These are phyloP conservation scores for Diaporthe vaccinii DNA, from an alignment of 2,329 filamentous ascomycete species.

Conservation along the genomic window DNA sequence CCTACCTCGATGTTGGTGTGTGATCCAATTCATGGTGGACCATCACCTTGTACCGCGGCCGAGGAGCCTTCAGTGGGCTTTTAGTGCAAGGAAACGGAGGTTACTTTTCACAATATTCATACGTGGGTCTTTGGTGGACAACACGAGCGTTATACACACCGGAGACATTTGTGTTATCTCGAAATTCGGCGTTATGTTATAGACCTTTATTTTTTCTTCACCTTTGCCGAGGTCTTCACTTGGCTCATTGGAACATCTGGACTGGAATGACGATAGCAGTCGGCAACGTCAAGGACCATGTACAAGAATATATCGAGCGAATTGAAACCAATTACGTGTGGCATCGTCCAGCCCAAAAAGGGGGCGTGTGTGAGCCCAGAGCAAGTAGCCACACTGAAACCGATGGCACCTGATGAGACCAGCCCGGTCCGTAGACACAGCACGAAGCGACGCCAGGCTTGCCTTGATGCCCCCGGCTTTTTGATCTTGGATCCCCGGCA, in stretches of 20 bases:
- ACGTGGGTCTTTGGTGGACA: slow-evolving; percentile 1
- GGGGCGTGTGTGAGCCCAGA: slow-evolving; percentile 5
- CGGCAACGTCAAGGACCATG: neutral
- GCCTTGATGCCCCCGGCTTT: neutral
- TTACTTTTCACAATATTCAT: neutral
- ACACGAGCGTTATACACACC: slow-evolving; percentile 6
- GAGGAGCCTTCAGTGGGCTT: neutral
- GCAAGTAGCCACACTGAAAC: slow-evolving; percentile 22
- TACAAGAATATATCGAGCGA: neutral
- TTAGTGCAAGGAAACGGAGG: neutral
- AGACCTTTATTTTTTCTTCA: slow-evolving; percentile 4
- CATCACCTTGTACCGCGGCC: slow-evolving; percentile 2
- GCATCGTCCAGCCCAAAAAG: neutral
- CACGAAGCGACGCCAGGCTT: neutral
- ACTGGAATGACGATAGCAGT: slow-evolving; percentile 2
- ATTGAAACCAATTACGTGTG: neutral
- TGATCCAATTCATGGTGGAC: slow-evolving; percentile 2
- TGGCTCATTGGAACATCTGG: neutral
- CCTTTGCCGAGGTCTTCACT: slow-evolving; percentile 5
- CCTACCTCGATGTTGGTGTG: slow-evolving; percentile 7
- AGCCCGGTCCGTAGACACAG: neutral
- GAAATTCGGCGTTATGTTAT: slow-evolving; percentile 14
- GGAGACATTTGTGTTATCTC: neutral
- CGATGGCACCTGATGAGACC: slow-evolving; percentile 30
- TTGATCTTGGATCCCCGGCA: neutral